Base-by-base conservation (phyloP, 225 moss, liverwort and hornwort species). In the Polytrichum commune region DNA sequence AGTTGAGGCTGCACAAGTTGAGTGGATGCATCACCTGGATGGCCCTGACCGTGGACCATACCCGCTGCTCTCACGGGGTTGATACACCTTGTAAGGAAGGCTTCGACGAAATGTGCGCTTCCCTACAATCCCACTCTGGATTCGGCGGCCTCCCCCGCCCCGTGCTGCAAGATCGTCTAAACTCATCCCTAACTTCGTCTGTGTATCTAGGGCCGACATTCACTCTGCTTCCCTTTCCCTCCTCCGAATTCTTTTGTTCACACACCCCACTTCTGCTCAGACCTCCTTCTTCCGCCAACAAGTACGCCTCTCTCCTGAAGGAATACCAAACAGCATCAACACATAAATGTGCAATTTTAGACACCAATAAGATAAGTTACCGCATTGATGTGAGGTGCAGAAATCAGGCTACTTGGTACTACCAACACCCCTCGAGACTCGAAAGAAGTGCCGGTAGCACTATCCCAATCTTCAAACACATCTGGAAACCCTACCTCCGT, bases 111-210 rank as follows among this genome's bases (percentile, higher is more conserved):
- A 91, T 38, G 84, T 73, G 68, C 97, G 90, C 83, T 92, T 97
- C 57, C 92, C 91, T 72, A 97, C 97, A 83, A 97, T 94, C 81
- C 94, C 94, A 85, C 97, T 97, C 80, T 97, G 97, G 64, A 94
- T 90, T 56, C 96, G 93, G 77, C 97, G 94, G 62, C 84, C 72
- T 74, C 84, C 87, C 60, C 87, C 87, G 70, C 90, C 92, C 63
- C 97, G 84, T 35, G 97, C 91, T 55, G 97, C 81, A 55, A 97
- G 82, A 76, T 97, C 97, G 86, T 97, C 97, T 74, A 97, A 83
- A 90, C 94, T 97, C 97, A 97, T 97, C 62, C 94, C 94, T 79
- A 97, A 88, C 81, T 97, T 94, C 69, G 94, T 92, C 78, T 97
- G 97, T 7, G 94, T 97, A 88, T 97, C 94, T 75, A 97, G 82